A percentile compares a stretch with the other conserved stretches of the same genome.
phyloP scores from a whole-genome alignment of 495 filamentous ascomycete species.

The Lindgomyces ingoldianus region DNA sequence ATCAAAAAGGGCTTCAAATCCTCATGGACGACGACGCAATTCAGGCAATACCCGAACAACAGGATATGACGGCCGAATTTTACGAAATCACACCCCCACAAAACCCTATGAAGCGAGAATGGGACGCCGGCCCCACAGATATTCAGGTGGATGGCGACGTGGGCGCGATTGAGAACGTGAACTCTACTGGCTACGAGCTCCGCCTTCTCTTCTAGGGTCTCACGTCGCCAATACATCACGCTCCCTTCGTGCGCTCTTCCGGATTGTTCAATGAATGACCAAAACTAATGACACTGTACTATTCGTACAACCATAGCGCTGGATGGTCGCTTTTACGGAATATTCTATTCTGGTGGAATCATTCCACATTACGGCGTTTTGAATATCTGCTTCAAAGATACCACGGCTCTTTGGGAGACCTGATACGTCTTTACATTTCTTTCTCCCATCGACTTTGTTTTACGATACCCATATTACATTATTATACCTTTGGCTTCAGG shows the following conservation, averaged over 20 bases:
- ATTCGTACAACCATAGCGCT: constrained; percentile 32
- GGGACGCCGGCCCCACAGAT: constrained; percentile 47
- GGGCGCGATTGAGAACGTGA: constrained; percentile 39
- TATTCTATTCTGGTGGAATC: not conserved
- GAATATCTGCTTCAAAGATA: constrained; percentile 31
- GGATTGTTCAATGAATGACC: constrained; percentile 6
- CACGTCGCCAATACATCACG: not conserved
- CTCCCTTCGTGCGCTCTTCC: not conserved
- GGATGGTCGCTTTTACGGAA: constrained; percentile 23
- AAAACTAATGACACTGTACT: constrained; percentile 36
- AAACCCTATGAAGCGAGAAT: constrained; percentile 43
- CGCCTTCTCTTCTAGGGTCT: constrained; percentile 44
- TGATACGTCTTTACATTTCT: constrained; percentile 11
- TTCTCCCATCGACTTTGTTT: constrained; percentile 13
- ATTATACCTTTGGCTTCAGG: not conserved
- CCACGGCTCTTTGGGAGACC: constrained; percentile 31
- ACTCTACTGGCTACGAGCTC: constrained; percentile 46
- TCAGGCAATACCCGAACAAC: constrained; percentile 80
- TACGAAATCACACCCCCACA: constrained; percentile 45
- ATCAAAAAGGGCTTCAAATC: constrained; percentile 72
- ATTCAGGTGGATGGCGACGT: constrained; percentile 47
- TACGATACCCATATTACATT: constrained; percentile 38
- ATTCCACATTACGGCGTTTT: constrained; percentile 11
- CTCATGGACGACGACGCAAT: constrained; percentile 91
- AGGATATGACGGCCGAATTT: constrained; percentile 79